phyloP scores from a whole-genome alignment of 2,329 filamentous ascomycete genomes.

The Colletotrichum phormii region DNA sequence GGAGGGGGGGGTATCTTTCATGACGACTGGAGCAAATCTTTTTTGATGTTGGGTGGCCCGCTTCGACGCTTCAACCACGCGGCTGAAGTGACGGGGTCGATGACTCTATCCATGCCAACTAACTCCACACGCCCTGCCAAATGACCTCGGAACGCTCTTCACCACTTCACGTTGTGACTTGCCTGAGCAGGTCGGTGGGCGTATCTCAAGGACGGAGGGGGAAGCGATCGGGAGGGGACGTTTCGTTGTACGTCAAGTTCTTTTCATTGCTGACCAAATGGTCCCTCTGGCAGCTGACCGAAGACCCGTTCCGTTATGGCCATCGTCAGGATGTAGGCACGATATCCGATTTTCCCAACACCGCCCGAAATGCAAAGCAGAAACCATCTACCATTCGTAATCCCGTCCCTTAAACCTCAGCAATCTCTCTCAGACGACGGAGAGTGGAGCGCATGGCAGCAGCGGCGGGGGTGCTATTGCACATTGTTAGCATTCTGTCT shows the following conservation, averaged over 20 bases:
- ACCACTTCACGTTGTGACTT: constrained; percentile 20
- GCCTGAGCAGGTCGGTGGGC: constrained; percentile 3
- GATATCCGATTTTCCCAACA: constrained; percentile 57
- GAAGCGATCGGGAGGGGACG: constrained; percentile 33
- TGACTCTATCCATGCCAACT: constrained; percentile 10
- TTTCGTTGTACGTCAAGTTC: constrained; percentile 41
- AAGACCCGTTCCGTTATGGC: constrained; percentile 48
- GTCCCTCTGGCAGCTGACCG: constrained; percentile 49
- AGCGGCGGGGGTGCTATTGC: constrained; percentile 85
- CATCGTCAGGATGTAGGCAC: constrained; percentile 57
- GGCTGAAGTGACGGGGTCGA: neutral
- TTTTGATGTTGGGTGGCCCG: neutral
- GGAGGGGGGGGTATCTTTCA: too few species aligned
- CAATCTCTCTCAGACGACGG: constrained; percentile 96
- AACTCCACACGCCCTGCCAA: constrained; percentile 3
- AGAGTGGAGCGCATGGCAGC: constrained; percentile 96
- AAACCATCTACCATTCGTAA: constrained; percentile 46
- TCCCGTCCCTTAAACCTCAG: constrained; percentile 79
- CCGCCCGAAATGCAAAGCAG: constrained; percentile 60
- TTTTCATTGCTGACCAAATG: constrained; percentile 58
- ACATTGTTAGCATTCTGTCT: constrained; percentile 42
- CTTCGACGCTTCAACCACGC: neutral
- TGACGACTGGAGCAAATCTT: constrained; percentile 7
- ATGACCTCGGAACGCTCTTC: constrained; percentile 7
- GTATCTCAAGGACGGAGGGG: constrained; percentile 6